Percentiles rank a stretch among this genome's conserved stretches.
phyloP scores from a whole-genome alignment of 495 filamentous ascomycete genomes.

The Haplographium delicatum region DNA sequence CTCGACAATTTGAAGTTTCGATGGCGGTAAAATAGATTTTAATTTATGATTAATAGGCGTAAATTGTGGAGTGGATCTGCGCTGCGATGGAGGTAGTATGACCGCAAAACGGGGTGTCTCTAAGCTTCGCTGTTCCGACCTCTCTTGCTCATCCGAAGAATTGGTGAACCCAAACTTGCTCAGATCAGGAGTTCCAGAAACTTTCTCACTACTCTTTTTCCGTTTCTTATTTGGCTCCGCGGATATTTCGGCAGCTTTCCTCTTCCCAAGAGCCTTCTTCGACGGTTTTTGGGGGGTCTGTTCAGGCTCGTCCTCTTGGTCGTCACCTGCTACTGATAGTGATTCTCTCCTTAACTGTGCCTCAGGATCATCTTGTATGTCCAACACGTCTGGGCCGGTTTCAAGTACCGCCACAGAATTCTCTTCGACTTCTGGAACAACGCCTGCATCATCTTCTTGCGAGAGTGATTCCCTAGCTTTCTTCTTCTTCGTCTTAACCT shows the following conservation, averaged over 20 bases:
- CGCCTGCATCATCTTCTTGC: neutral
- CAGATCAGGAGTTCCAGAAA: conserved; percentile 2
- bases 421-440: neutral
- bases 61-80: conserved; percentile 6
- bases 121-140: neutral
- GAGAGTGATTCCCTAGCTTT: neutral
- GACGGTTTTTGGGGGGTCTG: conserved; percentile 10
- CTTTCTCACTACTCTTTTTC: conserved; percentile 3
- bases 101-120: too few relatives aligned
- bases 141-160: conserved; percentile 2
- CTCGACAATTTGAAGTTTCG: too few relatives aligned
- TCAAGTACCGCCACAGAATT: neutral
- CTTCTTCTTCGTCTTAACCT: neutral
- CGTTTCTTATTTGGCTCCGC: conserved; percentile 10
- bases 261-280: conserved; percentile 19
- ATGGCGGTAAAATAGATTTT: neutral
- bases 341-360: neutral
- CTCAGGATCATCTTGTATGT: neutral
- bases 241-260: conserved; percentile 13
- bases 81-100: neutral
- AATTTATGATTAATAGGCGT: conserved; percentile 9
- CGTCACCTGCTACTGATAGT: neutral
- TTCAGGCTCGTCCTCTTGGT: conserved; percentile 1
- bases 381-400: neutral
- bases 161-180: conserved; percentile 1